Evolutionary conservation across 1,284 basidiomycete genomes (phyloP).

Genomic region (Singerocomus inundabilis): DNA sequence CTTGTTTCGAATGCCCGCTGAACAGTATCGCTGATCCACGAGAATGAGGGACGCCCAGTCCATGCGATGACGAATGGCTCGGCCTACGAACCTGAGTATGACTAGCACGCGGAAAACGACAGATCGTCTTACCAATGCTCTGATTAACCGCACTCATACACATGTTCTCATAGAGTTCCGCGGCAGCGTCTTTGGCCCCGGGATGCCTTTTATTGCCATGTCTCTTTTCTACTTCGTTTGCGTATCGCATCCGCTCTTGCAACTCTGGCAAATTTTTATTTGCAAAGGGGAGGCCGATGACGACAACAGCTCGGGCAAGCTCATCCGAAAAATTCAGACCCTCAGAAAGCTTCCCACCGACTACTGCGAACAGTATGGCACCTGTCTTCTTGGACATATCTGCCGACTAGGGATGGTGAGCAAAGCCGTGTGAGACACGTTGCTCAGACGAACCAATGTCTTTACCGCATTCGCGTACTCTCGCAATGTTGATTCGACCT

Average conservation of each 20-base stretch:
- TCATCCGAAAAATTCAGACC: conserved; percentile 95
- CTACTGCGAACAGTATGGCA: conserved; percentile 86
- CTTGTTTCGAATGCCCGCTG: conserved; percentile 66
- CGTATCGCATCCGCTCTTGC: conserved; percentile 88
- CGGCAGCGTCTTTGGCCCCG: conserved; percentile 69
- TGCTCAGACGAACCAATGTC: conserved; percentile 33
- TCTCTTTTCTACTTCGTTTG: conserved; percentile 56
- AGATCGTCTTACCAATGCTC: conserved; percentile 71
- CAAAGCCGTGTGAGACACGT: background rate
- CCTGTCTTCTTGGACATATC: conserved; percentile 49
- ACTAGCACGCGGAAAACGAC: background rate
- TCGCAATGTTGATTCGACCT: conserved; percentile 76
- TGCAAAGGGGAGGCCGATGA: conserved; percentile 92
- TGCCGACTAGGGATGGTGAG: conserved; percentile 15
- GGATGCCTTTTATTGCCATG: conserved; percentile 31
- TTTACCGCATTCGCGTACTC: conserved; percentile 71
- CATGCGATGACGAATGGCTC: conserved; percentile 83
- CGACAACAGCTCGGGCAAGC: conserved; percentile 84
- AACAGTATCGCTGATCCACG: conserved; percentile 79
- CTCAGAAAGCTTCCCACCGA: conserved; percentile 96
- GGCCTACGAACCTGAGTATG: conserved; percentile 47
- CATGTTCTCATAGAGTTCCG: conserved; percentile 87
- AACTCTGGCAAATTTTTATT: conserved; percentile 90
- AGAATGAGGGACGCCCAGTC: conserved; percentile 88
- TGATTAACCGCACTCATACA: conserved; percentile 98